Percentiles rank a stretch among this genome's conserved stretches.
Evolutionary conservation across 2,329 filamentous ascomycete species (phyloP).

Genomic region (Colletotrichum musae): DNA sequence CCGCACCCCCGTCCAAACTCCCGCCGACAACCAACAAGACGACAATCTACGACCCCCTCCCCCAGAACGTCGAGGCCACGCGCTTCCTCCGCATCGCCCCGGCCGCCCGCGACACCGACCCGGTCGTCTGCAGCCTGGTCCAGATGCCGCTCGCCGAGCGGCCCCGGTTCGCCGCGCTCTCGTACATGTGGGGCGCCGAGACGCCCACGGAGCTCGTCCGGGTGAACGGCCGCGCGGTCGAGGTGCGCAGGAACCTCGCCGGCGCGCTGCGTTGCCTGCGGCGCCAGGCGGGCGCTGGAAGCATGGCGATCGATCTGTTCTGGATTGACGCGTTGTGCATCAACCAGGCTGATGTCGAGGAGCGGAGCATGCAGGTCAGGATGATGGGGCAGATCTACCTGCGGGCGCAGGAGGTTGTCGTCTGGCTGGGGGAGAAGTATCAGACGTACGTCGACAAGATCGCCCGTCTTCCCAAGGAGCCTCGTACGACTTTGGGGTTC

Average conservation of each 20-base stretch:
- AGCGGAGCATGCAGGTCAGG: constrained; percentile 42
- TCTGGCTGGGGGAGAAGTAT: constrained; percentile 41
- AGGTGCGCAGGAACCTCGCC: constrained; percentile 39
- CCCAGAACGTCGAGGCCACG: constrained; percentile 25
- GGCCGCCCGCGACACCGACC: constrained; percentile 18
- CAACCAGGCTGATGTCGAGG: constrained; percentile 41
- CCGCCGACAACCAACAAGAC: too few species aligned
- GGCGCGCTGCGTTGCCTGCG: constrained; percentile 41
- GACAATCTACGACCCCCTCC: neutral
- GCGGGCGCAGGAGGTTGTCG: constrained; percentile 38
- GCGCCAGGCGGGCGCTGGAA: neutral
- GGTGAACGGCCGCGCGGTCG: constrained; percentile 39
- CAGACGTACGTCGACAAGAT: neutral
- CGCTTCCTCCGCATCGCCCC: constrained; percentile 39
- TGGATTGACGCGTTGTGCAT: constrained; percentile 44
- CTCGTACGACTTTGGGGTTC: too few species aligned
- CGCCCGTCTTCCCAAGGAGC: too few species aligned
- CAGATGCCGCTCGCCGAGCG: constrained; percentile 39
- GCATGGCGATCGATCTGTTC: constrained; percentile 1
- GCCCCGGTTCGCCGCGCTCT: constrained; percentile 45
- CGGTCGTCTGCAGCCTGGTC: constrained; percentile 37
- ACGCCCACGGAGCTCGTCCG: constrained; percentile 30
- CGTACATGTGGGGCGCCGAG: constrained; percentile 45
- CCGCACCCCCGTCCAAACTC: too few species aligned
- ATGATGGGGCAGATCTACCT: constrained; percentile 45